Conservation (phyloP, 176 grass and related monocot species). For the Aegilops sharonensis region DNA sequence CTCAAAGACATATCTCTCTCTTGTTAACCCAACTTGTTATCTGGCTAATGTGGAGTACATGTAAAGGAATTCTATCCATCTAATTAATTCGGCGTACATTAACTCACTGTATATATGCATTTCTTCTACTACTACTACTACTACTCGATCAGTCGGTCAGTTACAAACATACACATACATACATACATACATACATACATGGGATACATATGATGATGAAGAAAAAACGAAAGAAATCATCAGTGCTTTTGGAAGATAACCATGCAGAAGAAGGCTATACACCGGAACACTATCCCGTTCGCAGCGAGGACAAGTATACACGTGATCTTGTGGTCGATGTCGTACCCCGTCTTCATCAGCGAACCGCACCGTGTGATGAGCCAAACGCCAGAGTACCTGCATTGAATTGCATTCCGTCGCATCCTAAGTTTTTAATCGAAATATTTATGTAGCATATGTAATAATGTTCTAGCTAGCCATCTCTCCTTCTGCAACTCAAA, state of each 20-base stretch:
- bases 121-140: not conserved
- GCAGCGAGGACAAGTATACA: slow-evolving; percentile 63
- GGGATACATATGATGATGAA: not conserved
- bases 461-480: too few species aligned
- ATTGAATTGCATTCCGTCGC: not conserved
- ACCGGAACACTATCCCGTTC: slow-evolving; percentile 70
- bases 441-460: too few species aligned
- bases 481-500: too few species aligned
- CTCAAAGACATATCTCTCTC: too few species aligned
- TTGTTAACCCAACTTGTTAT: not conserved
- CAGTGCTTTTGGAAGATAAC: slow-evolving; percentile 77
- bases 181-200: not conserved
- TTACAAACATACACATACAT: not conserved
- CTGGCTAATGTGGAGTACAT: not conserved
- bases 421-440: too few species aligned
- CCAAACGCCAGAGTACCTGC: slow-evolving; percentile 64
- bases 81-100: not conserved
- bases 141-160: not conserved
- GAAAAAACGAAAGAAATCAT: not conserved
- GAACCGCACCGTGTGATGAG: slow-evolving; percentile 75
- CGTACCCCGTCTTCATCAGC: slow-evolving; percentile 47
- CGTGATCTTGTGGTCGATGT: slow-evolving; percentile 63
- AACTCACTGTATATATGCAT: too few species aligned
- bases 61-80: not conserved
- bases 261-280: slow-evolving; percentile 86